phyloP scores from a whole-genome alignment of 1,284 basidiomycete species.

The Papiliotrema laurentii region DNA sequence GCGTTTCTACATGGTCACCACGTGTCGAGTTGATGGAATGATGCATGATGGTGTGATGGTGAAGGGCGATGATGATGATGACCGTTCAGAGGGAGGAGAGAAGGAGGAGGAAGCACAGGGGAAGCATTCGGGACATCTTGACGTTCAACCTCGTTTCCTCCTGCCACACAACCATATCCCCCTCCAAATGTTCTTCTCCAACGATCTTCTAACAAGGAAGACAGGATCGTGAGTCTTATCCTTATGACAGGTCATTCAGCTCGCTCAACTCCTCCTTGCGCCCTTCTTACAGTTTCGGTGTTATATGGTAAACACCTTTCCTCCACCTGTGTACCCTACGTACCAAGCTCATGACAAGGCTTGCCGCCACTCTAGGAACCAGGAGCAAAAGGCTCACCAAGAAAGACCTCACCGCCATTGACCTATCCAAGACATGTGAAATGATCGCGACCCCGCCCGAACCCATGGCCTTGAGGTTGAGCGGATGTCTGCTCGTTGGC shows the following conservation, averaged over 20 bases:
- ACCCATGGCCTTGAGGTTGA: constrained; percentile 74
- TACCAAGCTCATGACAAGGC: constrained; percentile 53
- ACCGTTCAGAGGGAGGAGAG: too few relatives aligned
- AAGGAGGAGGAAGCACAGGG: too few relatives aligned
- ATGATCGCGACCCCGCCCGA: constrained; percentile 75
- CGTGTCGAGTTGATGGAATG: too few relatives aligned
- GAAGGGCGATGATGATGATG: too few relatives aligned
- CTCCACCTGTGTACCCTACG: neutral
- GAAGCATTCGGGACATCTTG: too few relatives aligned
- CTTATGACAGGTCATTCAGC: neutral
- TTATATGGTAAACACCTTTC: constrained; percentile 29
- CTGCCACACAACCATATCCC: too few relatives aligned
- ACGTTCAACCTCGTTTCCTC: too few relatives aligned
- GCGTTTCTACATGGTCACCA: too few relatives aligned
- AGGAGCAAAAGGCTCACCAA: constrained; percentile 74
- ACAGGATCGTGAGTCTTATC: constrained; percentile 42
- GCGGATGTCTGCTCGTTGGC: constrained; percentile 79
- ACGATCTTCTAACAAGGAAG: constrained; percentile 35
- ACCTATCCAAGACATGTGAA: constrained; percentile 71
- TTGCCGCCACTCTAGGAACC: constrained; percentile 79
- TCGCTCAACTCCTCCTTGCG: neutral
- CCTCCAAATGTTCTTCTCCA: constrained; percentile 46
- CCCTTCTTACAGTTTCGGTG: constrained; percentile 27
- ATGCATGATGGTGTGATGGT: too few relatives aligned
- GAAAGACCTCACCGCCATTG: constrained; percentile 70